These are phyloP conservation scores for Mortierella sp. DNA, from an alignment of 371 early-diverging fungal genomes.

Conservation along the genomic window DNA sequence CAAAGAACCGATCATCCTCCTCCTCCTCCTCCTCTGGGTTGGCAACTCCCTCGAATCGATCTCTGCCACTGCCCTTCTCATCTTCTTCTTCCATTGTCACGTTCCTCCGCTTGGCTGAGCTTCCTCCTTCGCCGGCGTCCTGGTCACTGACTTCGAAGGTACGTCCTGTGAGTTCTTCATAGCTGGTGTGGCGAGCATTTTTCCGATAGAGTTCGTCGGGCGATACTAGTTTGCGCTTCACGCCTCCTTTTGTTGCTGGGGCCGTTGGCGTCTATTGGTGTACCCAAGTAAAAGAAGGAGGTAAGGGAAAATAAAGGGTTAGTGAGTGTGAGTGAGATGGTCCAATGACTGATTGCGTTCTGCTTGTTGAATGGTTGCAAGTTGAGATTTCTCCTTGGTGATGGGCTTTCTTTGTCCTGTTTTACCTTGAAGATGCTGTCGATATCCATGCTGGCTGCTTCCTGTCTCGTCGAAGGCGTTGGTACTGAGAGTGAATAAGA, in stretches of 20 bases:
- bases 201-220: constrained; percentile 54
- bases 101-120: constrained; percentile 36
- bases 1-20: constrained; percentile 87
- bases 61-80: constrained; percentile 42
- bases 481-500: not conserved
- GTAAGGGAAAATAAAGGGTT: not conserved
- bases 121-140: constrained; percentile 18
- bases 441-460: constrained; percentile 69
- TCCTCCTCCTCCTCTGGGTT: constrained; percentile 68
- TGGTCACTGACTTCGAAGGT: constrained; percentile 34
- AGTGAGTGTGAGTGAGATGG: not conserved
- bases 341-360: not conserved
- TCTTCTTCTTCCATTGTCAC: constrained; percentile 64
- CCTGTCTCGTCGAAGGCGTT: not conserved
- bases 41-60: constrained; percentile 31
- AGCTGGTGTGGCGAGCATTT: constrained; percentile 48
- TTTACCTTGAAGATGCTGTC: constrained; percentile 79
- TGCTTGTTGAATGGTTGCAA: too few species aligned
- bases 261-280: constrained; percentile 41
- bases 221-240: constrained; percentile 42
- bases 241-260: constrained; percentile 39
- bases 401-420: not conserved
- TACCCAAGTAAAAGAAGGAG: not conserved
- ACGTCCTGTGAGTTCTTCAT: constrained; percentile 57
- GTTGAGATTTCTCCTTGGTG: not conserved